Conservation (phyloP, 2,329 filamentous ascomycete genomes). For the Beauveria asiatica region DNA sequence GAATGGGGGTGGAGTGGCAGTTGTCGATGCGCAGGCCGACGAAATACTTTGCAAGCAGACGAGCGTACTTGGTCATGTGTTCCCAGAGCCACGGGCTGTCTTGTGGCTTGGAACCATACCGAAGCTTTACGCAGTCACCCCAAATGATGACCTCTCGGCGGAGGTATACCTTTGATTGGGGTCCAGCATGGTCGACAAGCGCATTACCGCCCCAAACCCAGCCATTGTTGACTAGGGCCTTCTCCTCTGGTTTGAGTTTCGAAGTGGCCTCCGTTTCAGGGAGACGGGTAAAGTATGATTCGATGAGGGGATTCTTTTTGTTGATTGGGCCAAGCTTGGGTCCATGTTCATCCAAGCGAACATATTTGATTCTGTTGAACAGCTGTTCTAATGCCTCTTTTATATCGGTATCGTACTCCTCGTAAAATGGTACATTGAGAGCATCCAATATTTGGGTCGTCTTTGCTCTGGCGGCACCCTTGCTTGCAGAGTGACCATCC, state of each 20-base stretch:
- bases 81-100: slow-evolving; percentile 95
- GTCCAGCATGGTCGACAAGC: slow-evolving; percentile 85
- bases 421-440: slow-evolving; percentile 80
- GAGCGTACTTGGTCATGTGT: slow-evolving; percentile 88
- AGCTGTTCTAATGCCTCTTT: slow-evolving; percentile 81
- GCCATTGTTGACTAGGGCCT: slow-evolving; percentile 88
- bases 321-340: slow-evolving; percentile 78
- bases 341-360: slow-evolving; percentile 84
- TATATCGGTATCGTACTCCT: slow-evolving; percentile 81
- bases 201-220: slow-evolving; percentile 99
- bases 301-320: slow-evolving; percentile 70
- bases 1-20: slow-evolving; percentile 90
- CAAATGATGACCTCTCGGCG: slow-evolving; percentile 93
- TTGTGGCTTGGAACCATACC: slow-evolving; percentile 70
- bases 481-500: slow-evolving; percentile 33
- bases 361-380: slow-evolving; percentile 91
- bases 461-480: slow-evolving; percentile 43
- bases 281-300: slow-evolving; percentile 89
- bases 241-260: slow-evolving; percentile 64
- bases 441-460: slow-evolving; percentile 64
- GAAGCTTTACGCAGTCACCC: slow-evolving; percentile 96
- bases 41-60: slow-evolving; percentile 89
- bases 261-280: slow-evolving; percentile 69
- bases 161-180: slow-evolving; percentile 86
- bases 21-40: slow-evolving; percentile 95